Base-by-base conservation (phyloP, 257 asterid species). In the Asclepias syriaca region DNA sequence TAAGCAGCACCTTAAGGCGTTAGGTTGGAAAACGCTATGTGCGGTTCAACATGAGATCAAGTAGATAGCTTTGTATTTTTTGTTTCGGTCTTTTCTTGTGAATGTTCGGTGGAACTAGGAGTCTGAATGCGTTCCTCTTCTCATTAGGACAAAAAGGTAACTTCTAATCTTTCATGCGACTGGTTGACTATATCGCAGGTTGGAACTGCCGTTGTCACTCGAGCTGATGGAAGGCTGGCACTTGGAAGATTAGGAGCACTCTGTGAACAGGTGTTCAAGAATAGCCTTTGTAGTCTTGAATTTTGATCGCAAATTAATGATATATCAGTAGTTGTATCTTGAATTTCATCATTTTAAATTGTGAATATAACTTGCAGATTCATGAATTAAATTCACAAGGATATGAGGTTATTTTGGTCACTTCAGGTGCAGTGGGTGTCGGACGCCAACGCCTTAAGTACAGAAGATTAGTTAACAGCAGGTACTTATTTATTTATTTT, bases 381-480 rank as follows among this genome's bases (percentile, higher is more conserved):
- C 95, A 86, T 22, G 98, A 92, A 72, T 80, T 95, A 69, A 92
- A 85, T 83, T 58, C 86, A 68, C 90, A 85, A 79, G 99, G 97
- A 69, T 89, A 85, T 70, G 98, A 92, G 84, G 94, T 95, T 78
- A 87, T 95, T 82, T 85, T 95, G 87, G 99, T 95, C 71, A 80
- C 96, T 59, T 95, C 99, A 54, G 99, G 99, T 79, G 98, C 99
- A 54, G 96, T 95, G 74, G 97, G 98, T 71, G 97, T 81, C 76
- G 99, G 99, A 73, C 96, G 99, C 48, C 98, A 95, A 75, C 85
- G 96, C 69, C 96, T 95, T 66, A 82, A 88, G 82, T 90, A 92
- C 81, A 82, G 99, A 79, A 88, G 74, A 80, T 75, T 90, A 66
- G 65, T 90, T 37, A 73, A 92, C 76, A 95, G 98, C 98, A 95